Percentiles rank a stretch among this genome's conserved stretches.
Evolutionary conservation across 805 yeast genomes (phyloP).

Genomic region (Candida maltosa): DNA sequence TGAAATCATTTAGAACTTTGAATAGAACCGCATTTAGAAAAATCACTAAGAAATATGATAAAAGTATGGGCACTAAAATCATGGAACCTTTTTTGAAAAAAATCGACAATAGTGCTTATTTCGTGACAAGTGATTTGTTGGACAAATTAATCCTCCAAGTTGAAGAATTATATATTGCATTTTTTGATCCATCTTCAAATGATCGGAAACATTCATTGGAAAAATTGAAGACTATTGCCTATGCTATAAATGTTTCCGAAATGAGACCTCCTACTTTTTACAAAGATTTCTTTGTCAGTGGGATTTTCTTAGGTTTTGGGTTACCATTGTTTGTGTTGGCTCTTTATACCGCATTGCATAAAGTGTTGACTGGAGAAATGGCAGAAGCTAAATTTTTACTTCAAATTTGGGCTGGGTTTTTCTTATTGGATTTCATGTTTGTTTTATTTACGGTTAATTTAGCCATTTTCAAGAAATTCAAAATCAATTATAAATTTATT

Average conservation of each 20-base stretch:
- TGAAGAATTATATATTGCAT: constrained; percentile 64
- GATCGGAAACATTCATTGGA: constrained; percentile 70
- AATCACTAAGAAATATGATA: constrained; percentile 87
- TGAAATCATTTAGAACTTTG: constrained; percentile 66
- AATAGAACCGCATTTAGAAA: constrained; percentile 89
- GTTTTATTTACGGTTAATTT: constrained; percentile 68
- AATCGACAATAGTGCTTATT: constrained; percentile 50
- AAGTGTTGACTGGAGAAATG: constrained; percentile 32
- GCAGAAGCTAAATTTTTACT: constrained; percentile 61
- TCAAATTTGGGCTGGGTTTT: constrained; percentile 93
- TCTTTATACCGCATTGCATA: constrained; percentile 47
- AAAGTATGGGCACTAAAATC: constrained; percentile 47
- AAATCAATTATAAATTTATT: constrained; percentile 87
- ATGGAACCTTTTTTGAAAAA: constrained; percentile 52
- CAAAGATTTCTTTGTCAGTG: constrained; percentile 54
- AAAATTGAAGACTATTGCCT: constrained; percentile 49
- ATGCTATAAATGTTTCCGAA: constrained; percentile 31
- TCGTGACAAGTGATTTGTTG: constrained; percentile 61
- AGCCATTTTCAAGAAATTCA: constrained; percentile 65
- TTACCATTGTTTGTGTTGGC: constrained; percentile 66
- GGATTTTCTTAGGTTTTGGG: constrained; percentile 67
- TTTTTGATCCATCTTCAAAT: constrained; percentile 51
- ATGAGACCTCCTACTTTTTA: constrained; percentile 30
- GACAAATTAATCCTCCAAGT: constrained; percentile 60
- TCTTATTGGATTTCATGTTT: constrained; percentile 58